These are phyloP conservation scores for Lentinus tigrinus DNA, from an alignment of 768 basidiomycete genomes.

Conservation along the genomic window DNA sequence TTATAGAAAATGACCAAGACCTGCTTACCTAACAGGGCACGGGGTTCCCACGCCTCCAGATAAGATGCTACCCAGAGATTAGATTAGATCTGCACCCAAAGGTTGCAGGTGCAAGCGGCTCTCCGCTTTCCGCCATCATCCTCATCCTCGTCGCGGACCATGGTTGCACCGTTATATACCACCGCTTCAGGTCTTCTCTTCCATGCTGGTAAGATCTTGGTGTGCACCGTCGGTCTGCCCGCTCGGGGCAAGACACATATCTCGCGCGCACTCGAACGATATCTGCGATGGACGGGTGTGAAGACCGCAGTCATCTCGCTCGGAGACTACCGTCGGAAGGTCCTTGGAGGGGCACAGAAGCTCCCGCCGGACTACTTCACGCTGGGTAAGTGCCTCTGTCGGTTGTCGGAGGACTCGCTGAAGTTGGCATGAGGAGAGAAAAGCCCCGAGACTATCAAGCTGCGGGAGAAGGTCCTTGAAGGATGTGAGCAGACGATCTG, in stretches of 20 bases:
- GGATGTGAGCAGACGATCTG: constrained; percentile 90
- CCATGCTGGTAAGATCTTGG: constrained; percentile 93
- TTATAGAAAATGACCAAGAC: neutral
- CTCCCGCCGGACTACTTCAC: constrained; percentile 93
- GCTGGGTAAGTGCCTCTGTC: constrained; percentile 47
- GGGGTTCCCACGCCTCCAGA: neutral
- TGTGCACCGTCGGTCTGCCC: constrained; percentile 89
- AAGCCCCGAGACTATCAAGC: constrained; percentile 72
- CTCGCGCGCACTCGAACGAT: constrained; percentile 92
- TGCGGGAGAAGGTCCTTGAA: constrained; percentile 70
- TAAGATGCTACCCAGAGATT: neutral
- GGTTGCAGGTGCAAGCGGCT: too few relatives aligned
- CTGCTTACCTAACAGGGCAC: neutral
- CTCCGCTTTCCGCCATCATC: neutral
- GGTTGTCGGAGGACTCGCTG: neutral
- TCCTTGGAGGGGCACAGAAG: constrained; percentile 82
- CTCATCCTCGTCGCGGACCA: constrained; percentile 26
- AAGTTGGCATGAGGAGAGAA: constrained; percentile 55
- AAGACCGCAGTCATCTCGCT: constrained; percentile 94
- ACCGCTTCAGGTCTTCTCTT: constrained; percentile 85
- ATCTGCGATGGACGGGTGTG: constrained; percentile 96
- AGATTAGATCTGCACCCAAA: too few relatives aligned
- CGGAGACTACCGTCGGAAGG: constrained; percentile 91
- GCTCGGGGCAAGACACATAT: constrained; percentile 97
- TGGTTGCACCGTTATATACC: constrained; percentile 96